Base-by-base conservation (phyloP, 106 monocot species). In the Dendrobium huoshanense region DNA sequence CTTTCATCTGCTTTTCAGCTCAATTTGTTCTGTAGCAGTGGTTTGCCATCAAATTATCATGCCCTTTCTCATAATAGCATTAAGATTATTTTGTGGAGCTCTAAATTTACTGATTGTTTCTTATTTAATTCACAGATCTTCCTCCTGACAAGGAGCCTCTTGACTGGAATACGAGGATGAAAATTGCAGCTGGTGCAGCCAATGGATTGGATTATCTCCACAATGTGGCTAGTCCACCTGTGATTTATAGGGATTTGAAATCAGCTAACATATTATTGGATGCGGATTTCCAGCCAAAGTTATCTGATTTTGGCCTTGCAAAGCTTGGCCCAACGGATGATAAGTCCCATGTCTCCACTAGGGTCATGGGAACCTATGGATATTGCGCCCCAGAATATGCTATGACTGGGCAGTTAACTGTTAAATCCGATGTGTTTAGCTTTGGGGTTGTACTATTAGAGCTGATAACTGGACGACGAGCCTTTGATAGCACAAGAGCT, bases 311-410 rank as follows among this genome's bases (percentile, higher is more conserved):
- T 82, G 92, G 92, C 11, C 89, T 92, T 31, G 92, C 92, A 73
- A 92, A 92, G 47, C 92, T 89, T 40, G 92, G 92, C 68, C 92
- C 92, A 76, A 79, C 83, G 11, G 91, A 86, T 16, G 91, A 92
- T 67, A 89, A 92, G 42, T 87, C 91, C 13, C 91, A 92, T 84
- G 91, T 92, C 27, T 89, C 91, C 7, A 92, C 91, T 25, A 79
- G 91, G 56, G 91, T 92, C 20, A 92, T 92, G 91, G 91, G 91
- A 77, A 92, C 91, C 18, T 87, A 89, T 80, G 91, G 91, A 9
- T 92, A 92, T 82, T 92, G 89, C 75, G 91, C 91, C n/a, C 91
- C 91, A 44, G 91, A 92, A 76, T 92, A 92, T 80, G 88, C 88
- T 48, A 87, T 92, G 89, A 92, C 91, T 1, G 91, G 91, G 77